Conservation (phyloP, 345 rosid species). For the Arabis alpina region DNA sequence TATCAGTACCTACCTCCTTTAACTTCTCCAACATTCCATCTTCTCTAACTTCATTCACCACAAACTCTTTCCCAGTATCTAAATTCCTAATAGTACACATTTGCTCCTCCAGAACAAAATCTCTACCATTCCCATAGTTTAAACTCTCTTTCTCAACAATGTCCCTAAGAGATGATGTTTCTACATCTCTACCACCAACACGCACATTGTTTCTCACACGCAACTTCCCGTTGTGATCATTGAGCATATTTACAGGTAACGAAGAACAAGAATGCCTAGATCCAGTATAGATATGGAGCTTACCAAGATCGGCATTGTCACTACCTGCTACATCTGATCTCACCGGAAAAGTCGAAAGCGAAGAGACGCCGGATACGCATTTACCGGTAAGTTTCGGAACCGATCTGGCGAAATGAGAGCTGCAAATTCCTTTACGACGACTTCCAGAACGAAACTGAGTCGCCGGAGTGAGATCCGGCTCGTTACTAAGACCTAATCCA, state of each 20-base stretch:
- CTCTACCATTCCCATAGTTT: slow-evolving; percentile 37
- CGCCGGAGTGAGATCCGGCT: slow-evolving; percentile 55
- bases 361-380: background rate
- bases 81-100: slow-evolving; percentile 79
- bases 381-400: slow-evolving; percentile 34
- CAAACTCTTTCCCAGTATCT: slow-evolving; percentile 86
- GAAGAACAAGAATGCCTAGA: slow-evolving; percentile 45
- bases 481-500: slow-evolving; percentile 68
- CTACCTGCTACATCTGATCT: slow-evolving; percentile 52
- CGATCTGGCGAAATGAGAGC: slow-evolving; percentile 48
- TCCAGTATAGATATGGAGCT: slow-evolving; percentile 37
- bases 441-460: slow-evolving; percentile 43
- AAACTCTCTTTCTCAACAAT: slow-evolving; percentile 37
- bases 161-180: slow-evolving; percentile 38
- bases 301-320: slow-evolving; percentile 40
- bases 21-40: slow-evolving; percentile 80
- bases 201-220: slow-evolving; percentile 32
- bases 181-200: slow-evolving; percentile 41
- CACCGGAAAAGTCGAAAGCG: slow-evolving; percentile 21
- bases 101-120: slow-evolving; percentile 41
- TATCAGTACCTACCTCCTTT: slow-evolving; percentile 86
- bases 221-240: slow-evolving; percentile 16
- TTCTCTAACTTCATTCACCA: slow-evolving; percentile 81
- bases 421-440: slow-evolving; percentile 35
- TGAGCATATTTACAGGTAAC: slow-evolving; percentile 37